Evolutionary conservation across 495 filamentous ascomycete species (phyloP).

Genomic region (Aspergillus indologenus): DNA sequence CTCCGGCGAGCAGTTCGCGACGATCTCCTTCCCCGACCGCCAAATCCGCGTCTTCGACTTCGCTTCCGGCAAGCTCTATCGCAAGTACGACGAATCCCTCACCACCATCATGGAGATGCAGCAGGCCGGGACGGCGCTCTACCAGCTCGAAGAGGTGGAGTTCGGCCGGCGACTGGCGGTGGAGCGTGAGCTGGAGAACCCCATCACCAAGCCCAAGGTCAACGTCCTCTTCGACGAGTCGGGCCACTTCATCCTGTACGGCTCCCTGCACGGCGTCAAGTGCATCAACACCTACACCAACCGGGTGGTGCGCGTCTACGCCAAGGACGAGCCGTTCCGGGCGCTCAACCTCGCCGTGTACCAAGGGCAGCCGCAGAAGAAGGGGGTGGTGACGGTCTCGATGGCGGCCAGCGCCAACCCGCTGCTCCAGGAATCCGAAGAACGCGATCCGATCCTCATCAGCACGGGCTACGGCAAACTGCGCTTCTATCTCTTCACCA

Average conservation of each 20-base stretch:
- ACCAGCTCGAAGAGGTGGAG: conserved; percentile 81
- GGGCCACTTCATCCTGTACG: conserved; percentile 91
- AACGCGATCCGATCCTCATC: conserved; percentile 84
- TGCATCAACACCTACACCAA: conserved; percentile 95
- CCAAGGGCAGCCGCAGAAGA: conserved; percentile 90
- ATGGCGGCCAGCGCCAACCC: conserved; percentile 97
- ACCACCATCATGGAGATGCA: conserved; percentile 87
- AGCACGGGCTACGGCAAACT: conserved; percentile 81
- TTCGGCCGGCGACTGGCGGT: conserved; percentile 87
- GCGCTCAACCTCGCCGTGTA: conserved; percentile 83
- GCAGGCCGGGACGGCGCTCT: conserved; percentile 76
- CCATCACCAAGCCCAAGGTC: conserved; percentile 62
- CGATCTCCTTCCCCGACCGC: conserved; percentile 90
- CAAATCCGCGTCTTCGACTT: conserved; percentile 94
- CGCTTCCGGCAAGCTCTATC: conserved; percentile 76
- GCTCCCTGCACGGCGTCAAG: conserved; percentile 85
- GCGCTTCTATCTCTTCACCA: conserved; percentile 98
- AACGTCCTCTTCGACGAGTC: conserved; percentile 96
- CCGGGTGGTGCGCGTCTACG: conserved; percentile 81
- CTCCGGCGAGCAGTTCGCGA: conserved; percentile 77
- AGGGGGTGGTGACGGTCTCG: conserved; percentile 87
- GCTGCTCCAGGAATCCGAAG: conserved; percentile 87
- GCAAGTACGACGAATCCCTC: conserved; percentile 93
- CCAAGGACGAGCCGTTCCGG: conserved; percentile 82
- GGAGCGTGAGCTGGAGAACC: conserved; percentile 79